Percentiles rank a stretch among this genome's conserved stretches.
Conservation (phyloP, 768 basidiomycete genomes). For the Calocybe indica region DNA sequence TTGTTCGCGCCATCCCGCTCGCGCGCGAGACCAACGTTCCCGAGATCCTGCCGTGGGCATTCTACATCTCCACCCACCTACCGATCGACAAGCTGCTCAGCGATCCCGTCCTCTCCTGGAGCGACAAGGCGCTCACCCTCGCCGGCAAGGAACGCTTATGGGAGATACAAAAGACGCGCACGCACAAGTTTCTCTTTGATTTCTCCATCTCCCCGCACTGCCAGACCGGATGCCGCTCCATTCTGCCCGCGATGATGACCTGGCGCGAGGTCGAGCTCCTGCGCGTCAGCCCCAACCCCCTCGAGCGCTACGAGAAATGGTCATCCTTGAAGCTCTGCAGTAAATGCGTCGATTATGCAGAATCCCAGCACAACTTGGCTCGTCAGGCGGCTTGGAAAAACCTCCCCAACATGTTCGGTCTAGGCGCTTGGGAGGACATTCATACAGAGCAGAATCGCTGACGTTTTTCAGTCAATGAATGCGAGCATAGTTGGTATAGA, state of each 20-base stretch:
- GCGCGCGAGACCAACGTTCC: slow-evolving; percentile 34
- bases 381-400: slow-evolving; percentile 32
- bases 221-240: slow-evolving; percentile 17
- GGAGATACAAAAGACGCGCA: slow-evolving; percentile 30
- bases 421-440: slow-evolving; percentile 34
- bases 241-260: slow-evolving; percentile 17
- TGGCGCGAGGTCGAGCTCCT: slow-evolving; percentile 26
- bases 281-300: slow-evolving; percentile 28
- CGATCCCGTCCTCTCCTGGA: slow-evolving; percentile 31
- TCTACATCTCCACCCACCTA: slow-evolving; percentile 38
- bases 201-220: slow-evolving; percentile 26
- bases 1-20: slow-evolving; percentile 35
- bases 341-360: slow-evolving; percentile 22
- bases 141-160: slow-evolving; percentile 34
- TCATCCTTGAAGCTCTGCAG: slow-evolving; percentile 22
- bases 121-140: slow-evolving; percentile 34
- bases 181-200: slow-evolving; percentile 31
- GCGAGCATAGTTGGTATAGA: no score
- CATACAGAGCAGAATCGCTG: slow-evolving; percentile 25
- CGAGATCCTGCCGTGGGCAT: slow-evolving; percentile 38
- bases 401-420: slow-evolving; percentile 28
- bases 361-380: slow-evolving; percentile 24
- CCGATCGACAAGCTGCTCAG: slow-evolving; percentile 25
- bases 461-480: not conserved
- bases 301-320: slow-evolving; percentile 32